Evolutionary conservation across 2,329 filamentous ascomycete genomes (phyloP).

Genomic region (Xylariaceae sp.): DNA sequence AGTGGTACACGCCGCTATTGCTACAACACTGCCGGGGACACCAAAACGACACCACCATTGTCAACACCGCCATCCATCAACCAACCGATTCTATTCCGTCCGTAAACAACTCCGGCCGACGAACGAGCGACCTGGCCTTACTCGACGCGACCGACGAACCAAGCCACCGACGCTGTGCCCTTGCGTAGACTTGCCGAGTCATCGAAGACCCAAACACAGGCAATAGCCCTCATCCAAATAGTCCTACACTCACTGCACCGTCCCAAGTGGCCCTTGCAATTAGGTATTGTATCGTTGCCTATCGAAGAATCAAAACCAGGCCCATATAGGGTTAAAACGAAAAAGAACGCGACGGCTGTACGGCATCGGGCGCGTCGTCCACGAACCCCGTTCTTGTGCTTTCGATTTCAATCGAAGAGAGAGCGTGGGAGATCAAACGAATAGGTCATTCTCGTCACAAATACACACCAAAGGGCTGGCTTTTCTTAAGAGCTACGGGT

Average conservation of each 20-base stretch:
- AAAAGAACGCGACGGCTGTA: slow-evolving; percentile 6
- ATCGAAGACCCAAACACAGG: neutral
- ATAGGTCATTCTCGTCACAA: slow-evolving; percentile 3
- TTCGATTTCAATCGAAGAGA: slow-evolving; percentile 4
- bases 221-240: neutral
- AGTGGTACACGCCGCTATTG: neutral
- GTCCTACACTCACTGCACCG: neutral
- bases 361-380: neutral
- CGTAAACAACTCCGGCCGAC: slow-evolving; percentile 10
- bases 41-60: slow-evolving; percentile 1
- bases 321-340: neutral
- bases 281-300: neutral
- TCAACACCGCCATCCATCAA: neutral
- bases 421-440: slow-evolving; percentile 5
- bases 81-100: neutral
- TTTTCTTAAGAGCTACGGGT: slow-evolving; percentile 10
- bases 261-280: slow-evolving; percentile 4
- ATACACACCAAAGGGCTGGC: slow-evolving; percentile 2
- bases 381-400: slow-evolving; percentile 5
- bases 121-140: slow-evolving; percentile 8
- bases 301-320: neutral
- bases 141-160: slow-evolving; percentile 12
- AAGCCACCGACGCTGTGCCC: slow-evolving; percentile 5
- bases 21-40: slow-evolving; percentile 10
- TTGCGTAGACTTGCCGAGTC: slow-evolving; percentile 4